Conservation (phyloP, 805 yeast genomes). For the Jamesozyma lodderae region DNA sequence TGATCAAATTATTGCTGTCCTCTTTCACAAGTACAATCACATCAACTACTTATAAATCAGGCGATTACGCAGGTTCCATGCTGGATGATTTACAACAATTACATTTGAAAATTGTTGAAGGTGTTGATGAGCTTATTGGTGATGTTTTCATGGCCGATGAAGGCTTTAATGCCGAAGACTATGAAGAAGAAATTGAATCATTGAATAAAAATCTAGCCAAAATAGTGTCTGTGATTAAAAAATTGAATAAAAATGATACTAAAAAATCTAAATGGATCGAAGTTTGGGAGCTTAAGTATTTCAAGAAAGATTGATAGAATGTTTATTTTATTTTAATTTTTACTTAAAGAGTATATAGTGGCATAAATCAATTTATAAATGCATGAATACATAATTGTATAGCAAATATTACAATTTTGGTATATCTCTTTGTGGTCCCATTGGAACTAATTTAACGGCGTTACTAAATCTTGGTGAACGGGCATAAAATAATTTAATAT, state of each 20-base stretch:
- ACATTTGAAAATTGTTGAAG: slow-evolving; percentile 36
- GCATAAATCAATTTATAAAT: too few relatives aligned
- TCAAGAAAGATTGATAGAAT: slow-evolving; percentile 1
- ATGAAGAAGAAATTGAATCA: slow-evolving; percentile 16
- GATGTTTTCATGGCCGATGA: slow-evolving; percentile 38
- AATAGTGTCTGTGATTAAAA: slow-evolving; percentile 34
- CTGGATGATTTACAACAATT: slow-evolving; percentile 40
- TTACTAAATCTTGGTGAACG: slow-evolving; percentile 71
- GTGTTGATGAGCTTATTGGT: slow-evolving; percentile 51
- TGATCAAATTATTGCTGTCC: slow-evolving; percentile 49
- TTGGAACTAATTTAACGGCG: slow-evolving; percentile 73
- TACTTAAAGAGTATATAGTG: too few relatives aligned
- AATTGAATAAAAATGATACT: slow-evolving; percentile 40
- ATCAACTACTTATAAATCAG: slow-evolving; percentile 21
- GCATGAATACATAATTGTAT: too few relatives aligned
- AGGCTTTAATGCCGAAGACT: slow-evolving; percentile 31
- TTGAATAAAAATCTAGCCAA: slow-evolving; percentile 20
- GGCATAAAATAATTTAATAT: slow-evolving; percentile 85
- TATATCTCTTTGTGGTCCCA: slow-evolving; percentile 80
- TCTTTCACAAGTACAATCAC: slow-evolving; percentile 55
- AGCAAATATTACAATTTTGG: slow-evolving; percentile 3
- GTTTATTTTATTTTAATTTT: too few relatives aligned
- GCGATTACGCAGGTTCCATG: slow-evolving; percentile 30
- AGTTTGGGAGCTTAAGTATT: slow-evolving; percentile 29
- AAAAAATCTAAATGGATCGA: slow-evolving; percentile 36